Conservation (phyloP, 208 protist species). For the Angomonas ambiguus region DNA sequence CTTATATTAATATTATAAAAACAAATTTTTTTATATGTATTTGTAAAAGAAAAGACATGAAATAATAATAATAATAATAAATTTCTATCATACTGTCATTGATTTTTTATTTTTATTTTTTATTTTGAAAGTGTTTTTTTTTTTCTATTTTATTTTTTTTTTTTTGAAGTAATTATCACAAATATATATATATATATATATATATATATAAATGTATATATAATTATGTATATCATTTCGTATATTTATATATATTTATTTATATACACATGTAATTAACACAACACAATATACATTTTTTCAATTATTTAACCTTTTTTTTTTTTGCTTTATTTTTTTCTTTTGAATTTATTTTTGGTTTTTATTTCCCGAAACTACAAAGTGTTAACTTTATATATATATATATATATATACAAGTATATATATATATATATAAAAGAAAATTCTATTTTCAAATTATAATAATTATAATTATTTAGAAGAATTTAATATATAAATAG, state of each 20-base stretch:
- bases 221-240: too few species aligned
- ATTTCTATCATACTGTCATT: neutral
- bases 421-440: neutral
- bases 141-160: slow-evolving; percentile 4
- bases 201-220: neutral
- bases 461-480: neutral
- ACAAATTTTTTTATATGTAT: slow-evolving; percentile 3
- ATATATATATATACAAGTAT: too few species aligned
- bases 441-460: neutral
- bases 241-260: too few species aligned
- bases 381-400: neutral
- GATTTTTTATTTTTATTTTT: neutral
- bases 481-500: slow-evolving; percentile 1
- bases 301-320: neutral
- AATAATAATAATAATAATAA: slow-evolving; percentile 7
- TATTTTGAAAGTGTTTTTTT: neutral
- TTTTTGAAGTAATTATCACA: neutral
- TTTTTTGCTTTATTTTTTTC: neutral
- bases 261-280: too few species aligned
- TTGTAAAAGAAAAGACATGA: neutral
- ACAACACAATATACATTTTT: too few species aligned
- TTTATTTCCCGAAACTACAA: neutral
- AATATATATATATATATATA: neutral
- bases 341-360: neutral
- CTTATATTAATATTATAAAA: slow-evolving; percentile 2